Conservation (phyloP, 805 yeast genomes). For the Blastobotrys peoriensis region DNA sequence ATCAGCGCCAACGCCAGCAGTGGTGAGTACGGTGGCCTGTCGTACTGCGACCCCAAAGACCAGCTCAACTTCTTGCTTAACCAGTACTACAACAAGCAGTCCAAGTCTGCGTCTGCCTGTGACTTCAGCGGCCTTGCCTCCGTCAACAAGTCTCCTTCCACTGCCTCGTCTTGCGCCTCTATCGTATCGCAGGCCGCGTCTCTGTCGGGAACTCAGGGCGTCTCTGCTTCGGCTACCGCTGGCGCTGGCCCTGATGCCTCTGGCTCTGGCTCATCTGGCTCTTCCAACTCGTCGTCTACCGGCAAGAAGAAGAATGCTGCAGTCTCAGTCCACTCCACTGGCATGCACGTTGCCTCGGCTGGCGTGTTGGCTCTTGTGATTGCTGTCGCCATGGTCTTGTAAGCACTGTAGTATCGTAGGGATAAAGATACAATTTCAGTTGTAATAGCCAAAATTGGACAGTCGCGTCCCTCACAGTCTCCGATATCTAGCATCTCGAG, state of each 20-base stretch:
- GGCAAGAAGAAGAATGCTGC: constrained; percentile 11
- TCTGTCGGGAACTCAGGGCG: constrained; percentile 54
- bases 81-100: constrained; percentile 50
- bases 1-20: constrained; percentile 54
- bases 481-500: no score
- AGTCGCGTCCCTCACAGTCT: no score
- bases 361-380: constrained; percentile 17
- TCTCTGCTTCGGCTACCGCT: constrained; percentile 36
- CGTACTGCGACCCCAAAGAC: constrained; percentile 66
- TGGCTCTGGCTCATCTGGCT: constrained; percentile 22
- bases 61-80: constrained; percentile 64
- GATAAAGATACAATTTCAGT: no score
- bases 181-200: constrained; percentile 59
- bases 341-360: constrained; percentile 14
- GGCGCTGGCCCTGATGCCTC: constrained; percentile 15
- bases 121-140: constrained; percentile 67
- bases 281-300: constrained; percentile 19
- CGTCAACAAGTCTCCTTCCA: constrained; percentile 35
- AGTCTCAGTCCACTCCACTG: constrained; percentile 9
- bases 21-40: constrained; percentile 68
- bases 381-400: constrained; percentile 17
- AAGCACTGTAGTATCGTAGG: no score
- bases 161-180: constrained; percentile 48
- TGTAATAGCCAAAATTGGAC: no score
- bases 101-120: constrained; percentile 49